Conservation (phyloP, 345 rosid genomes). For the Populus alba region DNA sequence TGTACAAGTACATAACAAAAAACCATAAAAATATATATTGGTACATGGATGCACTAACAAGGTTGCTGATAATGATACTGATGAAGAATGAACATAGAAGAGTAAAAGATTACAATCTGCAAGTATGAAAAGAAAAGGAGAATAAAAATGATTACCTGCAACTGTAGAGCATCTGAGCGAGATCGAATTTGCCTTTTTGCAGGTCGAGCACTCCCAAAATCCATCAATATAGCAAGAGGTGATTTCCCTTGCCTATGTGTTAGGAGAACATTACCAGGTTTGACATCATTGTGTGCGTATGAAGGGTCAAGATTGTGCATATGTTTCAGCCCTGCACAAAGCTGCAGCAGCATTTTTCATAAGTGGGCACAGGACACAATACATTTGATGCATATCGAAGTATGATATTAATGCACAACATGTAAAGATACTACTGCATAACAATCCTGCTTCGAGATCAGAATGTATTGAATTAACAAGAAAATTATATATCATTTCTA, state of each 20-base stretch:
- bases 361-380: background rate
- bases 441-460: background rate
- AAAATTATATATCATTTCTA: background rate
- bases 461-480: background rate
- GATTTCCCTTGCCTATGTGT: constrained; percentile 74
- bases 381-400: background rate
- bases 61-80: background rate
- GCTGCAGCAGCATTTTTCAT: constrained; percentile 44
- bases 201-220: constrained; percentile 91
- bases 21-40: background rate
- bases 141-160: constrained; percentile 60
- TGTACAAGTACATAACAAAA: background rate
- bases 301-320: constrained; percentile 94
- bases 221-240: constrained; percentile 92
- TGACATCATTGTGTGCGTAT: constrained; percentile 98
- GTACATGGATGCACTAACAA: constrained; percentile 1
- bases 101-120: background rate
- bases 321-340: constrained; percentile 95
- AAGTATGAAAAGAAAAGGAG: background rate
- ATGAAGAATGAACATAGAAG: background rate
- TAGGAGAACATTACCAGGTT: constrained; percentile 89
- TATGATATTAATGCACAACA: background rate
- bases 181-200: constrained; percentile 83
- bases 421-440: background rate
- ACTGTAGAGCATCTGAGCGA: constrained; percentile 85